Percentiles rank a stretch among this genome's conserved stretches.
Evolutionary conservation across 2,329 filamentous ascomycete genomes (phyloP).

Genomic region (Amylocarpus encephaloides): DNA sequence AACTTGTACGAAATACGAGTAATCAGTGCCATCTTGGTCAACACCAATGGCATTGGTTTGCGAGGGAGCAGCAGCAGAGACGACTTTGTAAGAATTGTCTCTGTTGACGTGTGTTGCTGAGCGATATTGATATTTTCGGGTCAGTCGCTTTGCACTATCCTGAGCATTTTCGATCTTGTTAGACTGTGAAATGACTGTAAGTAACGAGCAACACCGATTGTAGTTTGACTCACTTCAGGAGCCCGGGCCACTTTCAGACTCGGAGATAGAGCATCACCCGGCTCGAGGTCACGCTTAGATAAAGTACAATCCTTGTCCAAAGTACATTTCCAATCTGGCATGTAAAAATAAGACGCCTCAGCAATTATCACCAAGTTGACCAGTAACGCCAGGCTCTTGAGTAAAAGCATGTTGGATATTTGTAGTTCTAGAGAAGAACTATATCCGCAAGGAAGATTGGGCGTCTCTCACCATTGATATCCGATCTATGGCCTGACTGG

Average conservation of each 20-base stretch:
- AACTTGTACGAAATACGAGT: conserved; percentile 57
- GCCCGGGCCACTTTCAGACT: conserved; percentile 16
- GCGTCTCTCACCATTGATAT: neutral
- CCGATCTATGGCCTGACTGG: neutral
- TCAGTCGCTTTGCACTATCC: conserved; percentile 19
- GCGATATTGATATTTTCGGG: conserved; percentile 22
- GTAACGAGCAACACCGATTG: neutral
- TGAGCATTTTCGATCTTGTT: conserved; percentile 16
- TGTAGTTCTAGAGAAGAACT: neutral
- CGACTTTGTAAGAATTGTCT: conserved; percentile 20
- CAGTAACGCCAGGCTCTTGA: conserved; percentile 9
- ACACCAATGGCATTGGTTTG: conserved; percentile 47
- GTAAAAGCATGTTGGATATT: conserved; percentile 17
- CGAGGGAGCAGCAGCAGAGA: conserved; percentile 33
- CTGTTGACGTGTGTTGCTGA: conserved; percentile 13
- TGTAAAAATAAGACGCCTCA: conserved; percentile 24
- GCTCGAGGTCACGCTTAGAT: conserved; percentile 6
- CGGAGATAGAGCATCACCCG: neutral
- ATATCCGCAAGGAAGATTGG: neutral
- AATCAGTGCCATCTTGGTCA: conserved; percentile 59
- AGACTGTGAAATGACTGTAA: conserved; percentile 4
- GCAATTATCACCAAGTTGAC: conserved; percentile 15
- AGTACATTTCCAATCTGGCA: conserved; percentile 23
- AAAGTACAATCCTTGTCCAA: conserved; percentile 11
- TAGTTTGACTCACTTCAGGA: conserved; percentile 14